Evolutionary conservation across 768 basidiomycete genomes (phyloP), one percentile per base, ranked within the genome.

Genomic region (Xanthoconium stramineum): DNA sequence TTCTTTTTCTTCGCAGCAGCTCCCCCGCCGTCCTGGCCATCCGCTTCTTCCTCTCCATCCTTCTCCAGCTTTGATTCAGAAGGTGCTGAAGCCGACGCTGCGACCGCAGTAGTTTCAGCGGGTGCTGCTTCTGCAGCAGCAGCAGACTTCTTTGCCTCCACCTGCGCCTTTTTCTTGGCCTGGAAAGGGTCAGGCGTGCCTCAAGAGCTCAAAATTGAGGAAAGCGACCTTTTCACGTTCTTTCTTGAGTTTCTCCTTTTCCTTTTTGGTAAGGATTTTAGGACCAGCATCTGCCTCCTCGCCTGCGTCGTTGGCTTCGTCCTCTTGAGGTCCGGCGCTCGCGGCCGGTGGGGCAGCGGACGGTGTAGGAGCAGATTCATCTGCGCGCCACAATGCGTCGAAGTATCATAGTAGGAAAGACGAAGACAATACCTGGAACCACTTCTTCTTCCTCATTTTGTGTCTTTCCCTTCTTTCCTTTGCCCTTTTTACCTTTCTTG

Each of bases 191-290:
- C 50, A 59, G 52, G 59, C 14, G 50, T 59, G 33, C 57, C 52
- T 47, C 10, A 37, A 52, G 49, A 57, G 32, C 49, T n/a, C n/a
- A 51, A 40, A 6, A 11, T 52, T n/a, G 38, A 40, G 39, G 39
- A 20, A 55, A 39, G 65, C 47, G 36, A 88, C 94, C 88, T 97
- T 97, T 77, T 97, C 94, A 50, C 85, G 84, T 74, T 98, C 95
- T 76, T 98, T 98, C 83, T 98, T 98, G 58, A 96, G 77, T 69
- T 87, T 87, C 71, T 98, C 95, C 75, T 98, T 98, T 79, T 98
- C 92, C 71, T 96, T 97, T 77, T 98, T 98, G 17, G 88, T 86
- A 36, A 97, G 73, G 33, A 96, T 69, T 72, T 88, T 85, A 5
- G 77, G 76, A 14, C 83, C 90, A 47, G 72, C 73, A 49, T 80